Evolutionary conservation across 495 filamentous ascomycete species (phyloP).

Genomic region (Sordaria brevicollis): DNA sequence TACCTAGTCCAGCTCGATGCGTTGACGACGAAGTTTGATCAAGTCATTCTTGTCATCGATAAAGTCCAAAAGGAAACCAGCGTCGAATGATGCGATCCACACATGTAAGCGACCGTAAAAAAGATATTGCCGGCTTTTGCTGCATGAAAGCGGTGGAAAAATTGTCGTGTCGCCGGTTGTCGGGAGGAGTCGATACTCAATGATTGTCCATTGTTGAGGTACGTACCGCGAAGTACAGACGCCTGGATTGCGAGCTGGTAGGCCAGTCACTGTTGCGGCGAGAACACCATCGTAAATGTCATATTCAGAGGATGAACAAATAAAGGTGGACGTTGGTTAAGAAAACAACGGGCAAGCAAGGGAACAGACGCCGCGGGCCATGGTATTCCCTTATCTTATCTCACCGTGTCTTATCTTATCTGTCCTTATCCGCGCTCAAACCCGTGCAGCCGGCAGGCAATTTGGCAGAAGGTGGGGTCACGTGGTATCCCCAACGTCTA

Average conservation of each 20-base stretch:
- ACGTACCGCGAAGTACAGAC: too few relatives aligned
- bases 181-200: too few relatives aligned
- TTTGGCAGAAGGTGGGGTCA: not conserved
- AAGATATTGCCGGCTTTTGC: not conserved
- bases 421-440: too few relatives aligned
- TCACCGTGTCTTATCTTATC: not conserved
- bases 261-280: too few relatives aligned
- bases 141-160: not conserved
- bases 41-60: slow-evolving; percentile 28
- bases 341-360: too few relatives aligned
- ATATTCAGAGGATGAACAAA: too few relatives aligned
- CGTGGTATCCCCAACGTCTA: not conserved
- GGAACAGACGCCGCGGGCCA: too few relatives aligned
- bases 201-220: too few relatives aligned
- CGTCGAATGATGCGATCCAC: not conserved
- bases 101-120: not conserved
- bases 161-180: not conserved
- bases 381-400: too few relatives aligned
- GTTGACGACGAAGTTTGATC: slow-evolving; percentile 30
- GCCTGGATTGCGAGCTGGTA: too few relatives aligned
- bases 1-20: slow-evolving; percentile 40
- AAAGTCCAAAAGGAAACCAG: slow-evolving; percentile 28
- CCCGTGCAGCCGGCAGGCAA: not conserved
- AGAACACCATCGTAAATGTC: too few relatives aligned
- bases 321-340: too few relatives aligned